A percentile compares a stretch with the other conserved stretches of the same genome.
These are phyloP conservation scores for Dactylellina sp. DNA, from an alignment of 2,329 filamentous ascomycete species.

Conservation along the genomic window DNA sequence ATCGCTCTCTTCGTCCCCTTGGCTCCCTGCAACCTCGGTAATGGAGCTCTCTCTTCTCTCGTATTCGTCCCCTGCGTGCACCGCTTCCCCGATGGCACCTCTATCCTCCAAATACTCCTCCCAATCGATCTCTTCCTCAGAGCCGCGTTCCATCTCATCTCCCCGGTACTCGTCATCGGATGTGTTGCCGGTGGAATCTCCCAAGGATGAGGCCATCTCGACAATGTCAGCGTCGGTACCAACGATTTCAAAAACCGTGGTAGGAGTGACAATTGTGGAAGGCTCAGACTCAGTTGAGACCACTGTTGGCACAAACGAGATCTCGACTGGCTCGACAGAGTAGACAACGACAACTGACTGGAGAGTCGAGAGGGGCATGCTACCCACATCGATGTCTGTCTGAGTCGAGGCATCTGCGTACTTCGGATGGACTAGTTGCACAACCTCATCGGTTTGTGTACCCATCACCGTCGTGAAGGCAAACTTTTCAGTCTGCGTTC, in stretches of 20 bases:
- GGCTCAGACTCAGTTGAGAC: neutral
- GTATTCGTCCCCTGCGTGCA: no score
- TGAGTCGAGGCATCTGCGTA: conserved; percentile 19
- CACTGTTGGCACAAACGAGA: neutral
- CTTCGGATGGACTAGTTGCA: neutral
- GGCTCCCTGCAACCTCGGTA: conserved; percentile 16
- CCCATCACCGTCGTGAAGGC: neutral
- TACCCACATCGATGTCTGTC: conserved; percentile 11
- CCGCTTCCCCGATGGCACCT: no score
- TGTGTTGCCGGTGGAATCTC: neutral
- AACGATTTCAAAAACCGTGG: conserved; percentile 24
- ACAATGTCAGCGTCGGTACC: conserved; percentile 5
- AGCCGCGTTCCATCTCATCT: conserved; percentile 1
- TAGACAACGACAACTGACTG: conserved; percentile 9
- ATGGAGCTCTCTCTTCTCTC: conserved; percentile 7
- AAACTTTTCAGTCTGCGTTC: neutral
- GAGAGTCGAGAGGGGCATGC: conserved; percentile 14
- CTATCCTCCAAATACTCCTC: neutral
- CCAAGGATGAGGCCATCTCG: neutral
- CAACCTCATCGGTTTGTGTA: conserved; percentile 18
- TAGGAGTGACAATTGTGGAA: neutral
- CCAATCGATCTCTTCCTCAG: neutral
- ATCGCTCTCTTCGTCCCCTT: conserved; percentile 11
- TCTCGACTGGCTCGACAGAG: conserved; percentile 11
- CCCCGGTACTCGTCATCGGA: neutral